Conservation (phyloP, 352 stramenopile genomes). For the Phytophthora boehmeriae region DNA sequence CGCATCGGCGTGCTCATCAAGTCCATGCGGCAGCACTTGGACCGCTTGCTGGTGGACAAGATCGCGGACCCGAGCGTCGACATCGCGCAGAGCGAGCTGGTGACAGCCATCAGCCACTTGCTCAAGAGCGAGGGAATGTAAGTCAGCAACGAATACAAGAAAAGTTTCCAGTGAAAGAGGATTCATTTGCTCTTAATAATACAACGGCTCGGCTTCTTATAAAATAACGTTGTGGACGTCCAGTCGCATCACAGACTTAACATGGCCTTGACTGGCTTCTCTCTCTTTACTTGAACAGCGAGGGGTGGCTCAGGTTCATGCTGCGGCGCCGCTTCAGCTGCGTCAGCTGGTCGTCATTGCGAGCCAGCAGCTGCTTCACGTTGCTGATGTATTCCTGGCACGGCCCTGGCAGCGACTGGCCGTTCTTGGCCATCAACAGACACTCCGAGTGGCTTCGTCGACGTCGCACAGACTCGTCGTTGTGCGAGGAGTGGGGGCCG, state of each 20-base stretch:
- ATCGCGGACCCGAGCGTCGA: slow-evolving; percentile 93
- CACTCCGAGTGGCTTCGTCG: slow-evolving; percentile 85
- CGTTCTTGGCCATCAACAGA: slow-evolving; percentile 71
- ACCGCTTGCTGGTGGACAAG: slow-evolving; percentile 93
- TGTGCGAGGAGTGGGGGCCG: slow-evolving; percentile 39
- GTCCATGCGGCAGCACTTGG: slow-evolving; percentile 93
- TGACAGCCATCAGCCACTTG: slow-evolving; percentile 80
- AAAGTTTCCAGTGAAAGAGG: slow-evolving; percentile 18
- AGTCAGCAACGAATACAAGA: slow-evolving; percentile 7
- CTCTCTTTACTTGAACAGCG: slow-evolving; percentile 47
- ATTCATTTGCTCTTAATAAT: slow-evolving; percentile 44
- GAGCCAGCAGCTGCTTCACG: slow-evolving; percentile 85
- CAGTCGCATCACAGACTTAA: slow-evolving; percentile 14
- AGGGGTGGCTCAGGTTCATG: slow-evolving; percentile 63
- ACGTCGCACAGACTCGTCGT: slow-evolving; percentile 50
- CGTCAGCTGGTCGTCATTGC: slow-evolving; percentile 56
- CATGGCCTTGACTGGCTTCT: slow-evolving; percentile 11
- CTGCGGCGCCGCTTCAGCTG: slow-evolving; percentile 62
- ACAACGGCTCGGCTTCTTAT: slow-evolving; percentile 40
- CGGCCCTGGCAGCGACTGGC: slow-evolving; percentile 63
- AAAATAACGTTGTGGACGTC: slow-evolving; percentile 36
- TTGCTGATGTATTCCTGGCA: slow-evolving; percentile 88
- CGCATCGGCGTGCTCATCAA: slow-evolving; percentile 97
- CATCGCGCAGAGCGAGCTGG: slow-evolving; percentile 86
- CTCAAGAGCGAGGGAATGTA: slow-evolving; percentile 87